Evolutionary conservation across 371 early-diverging fungal genomes (phyloP).

Genomic region (Mucor irregularis): DNA sequence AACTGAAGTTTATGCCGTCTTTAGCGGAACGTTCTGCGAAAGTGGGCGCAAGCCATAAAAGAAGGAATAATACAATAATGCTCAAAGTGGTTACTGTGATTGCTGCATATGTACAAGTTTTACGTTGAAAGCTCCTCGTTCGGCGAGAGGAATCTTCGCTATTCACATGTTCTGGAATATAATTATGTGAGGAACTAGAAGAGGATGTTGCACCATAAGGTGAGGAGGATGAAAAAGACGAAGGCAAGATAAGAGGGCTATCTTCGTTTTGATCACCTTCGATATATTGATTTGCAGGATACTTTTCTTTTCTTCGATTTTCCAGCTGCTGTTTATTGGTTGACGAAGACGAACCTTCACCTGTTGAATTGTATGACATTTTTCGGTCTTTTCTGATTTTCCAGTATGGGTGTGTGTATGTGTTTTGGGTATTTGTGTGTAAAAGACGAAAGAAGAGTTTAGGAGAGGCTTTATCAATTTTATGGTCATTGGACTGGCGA

Average conservation of each 20-base stretch:
- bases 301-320: slow-evolving; percentile 12
- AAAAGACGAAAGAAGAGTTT: too few species aligned
- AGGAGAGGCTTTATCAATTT: too few species aligned
- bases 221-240: not conserved
- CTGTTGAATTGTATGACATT: slow-evolving; percentile 8
- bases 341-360: slow-evolving; percentile 12
- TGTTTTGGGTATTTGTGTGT: too few species aligned
- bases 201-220: not conserved
- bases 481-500: too few species aligned
- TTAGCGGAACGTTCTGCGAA: slow-evolving; percentile 46
- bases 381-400: not conserved
- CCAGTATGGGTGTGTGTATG: too few species aligned
- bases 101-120: slow-evolving; percentile 20
- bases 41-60: slow-evolving; percentile 42
- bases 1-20: slow-evolving; percentile 29
- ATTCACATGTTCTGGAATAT: too few species aligned
- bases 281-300: not conserved
- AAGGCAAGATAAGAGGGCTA: not conserved
- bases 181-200: not conserved
- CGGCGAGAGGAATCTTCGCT: not conserved
- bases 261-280: not conserved
- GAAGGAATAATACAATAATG: slow-evolving; percentile 2
- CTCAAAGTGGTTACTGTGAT: slow-evolving; percentile 7
- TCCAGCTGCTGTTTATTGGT: not conserved
- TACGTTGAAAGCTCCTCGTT: not conserved